Evolutionary conservation across 805 yeast genomes (phyloP).

Genomic region (Lachancea sp.): DNA sequence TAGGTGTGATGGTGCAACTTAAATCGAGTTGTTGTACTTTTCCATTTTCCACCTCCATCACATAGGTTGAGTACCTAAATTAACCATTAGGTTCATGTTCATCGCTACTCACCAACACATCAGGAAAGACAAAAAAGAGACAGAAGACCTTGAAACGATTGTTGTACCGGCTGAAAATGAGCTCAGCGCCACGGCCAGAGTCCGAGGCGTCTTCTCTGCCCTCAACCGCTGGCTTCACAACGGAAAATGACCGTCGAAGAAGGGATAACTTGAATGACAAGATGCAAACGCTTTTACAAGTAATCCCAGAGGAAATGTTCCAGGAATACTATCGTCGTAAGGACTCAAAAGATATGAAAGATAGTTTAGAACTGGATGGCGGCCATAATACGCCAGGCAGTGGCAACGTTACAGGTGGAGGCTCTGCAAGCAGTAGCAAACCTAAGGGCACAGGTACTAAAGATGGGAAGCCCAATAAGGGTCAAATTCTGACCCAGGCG

Average conservation of each 20-base stretch:
- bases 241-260: conserved; percentile 39
- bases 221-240: conserved; percentile 10
- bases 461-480: conserved; percentile 81
- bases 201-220: conserved; percentile 7
- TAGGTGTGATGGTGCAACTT: too few relatives aligned
- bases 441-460: conserved; percentile 58
- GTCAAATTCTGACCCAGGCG: conserved; percentile 68
- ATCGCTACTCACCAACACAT: neutral
- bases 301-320: conserved; percentile 43
- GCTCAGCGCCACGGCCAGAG: conserved; percentile 3
- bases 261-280: conserved; percentile 53
- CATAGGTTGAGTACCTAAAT: too few relatives aligned
- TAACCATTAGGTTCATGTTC: too few relatives aligned
- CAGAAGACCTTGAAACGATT: neutral
- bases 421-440: conserved; percentile 7
- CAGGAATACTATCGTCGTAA: conserved; percentile 30
- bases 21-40: too few relatives aligned
- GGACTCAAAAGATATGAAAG: neutral
- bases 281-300: conserved; percentile 44
- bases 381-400: conserved; percentile 2
- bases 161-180: neutral
- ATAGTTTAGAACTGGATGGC: neutral
- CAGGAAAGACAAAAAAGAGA: neutral
- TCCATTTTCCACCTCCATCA: too few relatives aligned
- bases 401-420: neutral